phyloP scores from a whole-genome alignment of 805 yeast genomes.

The Wickerhamomyces chaumierensis region DNA sequence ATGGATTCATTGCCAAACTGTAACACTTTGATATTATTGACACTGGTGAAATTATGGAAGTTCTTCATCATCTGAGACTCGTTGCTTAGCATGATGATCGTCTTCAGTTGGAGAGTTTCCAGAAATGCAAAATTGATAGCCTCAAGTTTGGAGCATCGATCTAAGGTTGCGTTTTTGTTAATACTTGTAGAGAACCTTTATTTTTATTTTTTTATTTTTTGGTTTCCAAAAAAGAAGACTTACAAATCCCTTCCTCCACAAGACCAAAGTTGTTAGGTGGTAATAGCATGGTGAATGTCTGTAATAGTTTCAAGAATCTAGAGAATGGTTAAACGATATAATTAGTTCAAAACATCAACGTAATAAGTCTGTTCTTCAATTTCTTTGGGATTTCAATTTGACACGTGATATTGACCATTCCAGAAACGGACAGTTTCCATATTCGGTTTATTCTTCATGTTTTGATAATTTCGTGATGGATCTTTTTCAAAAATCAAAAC shows the following conservation, averaged over 20 bases:
- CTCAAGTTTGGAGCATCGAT: conserved; percentile 72
- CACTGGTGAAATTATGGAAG: conserved; percentile 52
- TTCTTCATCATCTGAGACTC: conserved; percentile 67
- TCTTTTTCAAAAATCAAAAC: too few relatives aligned
- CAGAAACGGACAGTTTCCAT: too few relatives aligned
- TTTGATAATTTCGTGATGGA: too few relatives aligned
- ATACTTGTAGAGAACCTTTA: not conserved
- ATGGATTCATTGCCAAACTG: conserved; percentile 22
- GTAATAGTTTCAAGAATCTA: too few relatives aligned
- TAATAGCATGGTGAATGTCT: conserved; percentile 52
- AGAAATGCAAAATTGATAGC: conserved; percentile 69
- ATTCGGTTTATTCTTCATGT: too few relatives aligned
- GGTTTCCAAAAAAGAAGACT: conserved; percentile 6
- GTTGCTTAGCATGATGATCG: conserved; percentile 69
- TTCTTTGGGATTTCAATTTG: too few relatives aligned
- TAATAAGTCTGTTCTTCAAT: too few relatives aligned
- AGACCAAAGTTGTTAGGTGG: conserved; percentile 91
- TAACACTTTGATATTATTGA: conserved; percentile 38
- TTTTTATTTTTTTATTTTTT: too few relatives aligned
- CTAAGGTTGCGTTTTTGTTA: conserved; percentile 9
- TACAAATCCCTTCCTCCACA: conserved; percentile 73
- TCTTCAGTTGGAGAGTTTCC: conserved; percentile 55
- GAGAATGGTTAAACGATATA: too few relatives aligned
- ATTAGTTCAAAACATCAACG: too few relatives aligned
- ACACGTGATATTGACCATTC: too few relatives aligned